Evolutionary conservation across 2,329 filamentous ascomycete species (phyloP), one percentile per base, ranked within the genome.

Genomic region (Claviceps sp.): DNA sequence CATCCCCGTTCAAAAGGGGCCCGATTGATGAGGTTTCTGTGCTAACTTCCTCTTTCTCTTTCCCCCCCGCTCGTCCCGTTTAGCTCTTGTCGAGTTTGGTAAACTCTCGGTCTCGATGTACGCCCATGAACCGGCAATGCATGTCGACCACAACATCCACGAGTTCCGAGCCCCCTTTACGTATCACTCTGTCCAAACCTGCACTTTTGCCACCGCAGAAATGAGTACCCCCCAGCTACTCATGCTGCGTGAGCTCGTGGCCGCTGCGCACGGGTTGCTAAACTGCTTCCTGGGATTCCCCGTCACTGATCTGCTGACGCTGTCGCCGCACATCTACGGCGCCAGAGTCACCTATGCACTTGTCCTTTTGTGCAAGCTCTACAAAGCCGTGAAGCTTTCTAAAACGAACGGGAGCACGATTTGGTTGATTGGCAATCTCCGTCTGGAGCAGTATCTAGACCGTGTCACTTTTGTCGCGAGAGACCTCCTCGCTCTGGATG

Each of bases 321-420:
- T 52, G n/a, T 45, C 46, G 22, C 50, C 50, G 5, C 50, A 52
- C 13, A 49, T 52, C 7, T 52, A 52, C 46, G 50, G 50, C 13
- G 46, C 46, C 46, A 17, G 50, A 8, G 46, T 52, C 14, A 52
- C 42, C 16, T 52, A 52, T 42, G 39, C 50, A 3, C 46, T 52
- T 9, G 5, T 52, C 16, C 46, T 52, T 7, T 43, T 52, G 22
- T 52, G 50, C 40, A 52, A 52, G 39, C 46, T 52, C 16, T 45
- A 45, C 40, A 44, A 29, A 22, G 42, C 46, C 17, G 45, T 49
- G 9, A 29, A 20, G 17, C 23, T 9, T 5, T 37, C 50, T 17
- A 29, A 26, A 7, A 20, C 29, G 45, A 34, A 45, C 34, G 20
- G 45, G 17, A 39, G 38, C 22, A 20, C 38, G 4, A 26, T 45